phyloP scores from a whole-genome alignment of 2,329 filamentous ascomycete genomes.

The Colletotrichum sp. region DNA sequence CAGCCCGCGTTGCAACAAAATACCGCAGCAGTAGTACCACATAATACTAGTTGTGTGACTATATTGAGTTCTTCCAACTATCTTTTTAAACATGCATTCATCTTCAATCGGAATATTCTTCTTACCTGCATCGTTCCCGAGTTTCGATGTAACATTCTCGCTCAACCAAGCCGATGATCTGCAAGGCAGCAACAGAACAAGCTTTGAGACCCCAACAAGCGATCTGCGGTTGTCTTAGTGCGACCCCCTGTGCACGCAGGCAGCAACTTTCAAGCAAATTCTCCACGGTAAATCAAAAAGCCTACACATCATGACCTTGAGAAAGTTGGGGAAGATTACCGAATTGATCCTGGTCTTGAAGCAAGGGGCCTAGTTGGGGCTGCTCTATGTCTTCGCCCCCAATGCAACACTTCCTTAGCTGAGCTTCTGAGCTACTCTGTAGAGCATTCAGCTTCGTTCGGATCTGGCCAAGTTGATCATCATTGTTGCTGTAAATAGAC shows the following conservation, averaged over 20 bases:
- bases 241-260: background rate
- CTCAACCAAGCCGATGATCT: background rate
- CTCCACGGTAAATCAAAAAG: background rate
- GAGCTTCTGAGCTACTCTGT: background rate
- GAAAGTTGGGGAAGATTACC: background rate
- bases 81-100: background rate
- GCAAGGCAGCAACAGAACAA: background rate
- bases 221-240: background rate
- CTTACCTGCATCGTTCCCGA: background rate
- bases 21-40: background rate
- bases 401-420: background rate
- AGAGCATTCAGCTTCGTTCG: background rate
- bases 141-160: background rate
- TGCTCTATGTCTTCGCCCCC: background rate
- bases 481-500: background rate
- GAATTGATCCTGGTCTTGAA: background rate
- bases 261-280: background rate
- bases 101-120: background rate
- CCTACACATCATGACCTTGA: background rate
- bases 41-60: accelerated
- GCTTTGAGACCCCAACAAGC: background rate
- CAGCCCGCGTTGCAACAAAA: background rate
- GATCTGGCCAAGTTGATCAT: background rate
- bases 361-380: background rate
- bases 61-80: background rate